Evolutionary conservation across 23 red algal species (phyloP).

Genomic region (Gracilaria caudata): DNA sequence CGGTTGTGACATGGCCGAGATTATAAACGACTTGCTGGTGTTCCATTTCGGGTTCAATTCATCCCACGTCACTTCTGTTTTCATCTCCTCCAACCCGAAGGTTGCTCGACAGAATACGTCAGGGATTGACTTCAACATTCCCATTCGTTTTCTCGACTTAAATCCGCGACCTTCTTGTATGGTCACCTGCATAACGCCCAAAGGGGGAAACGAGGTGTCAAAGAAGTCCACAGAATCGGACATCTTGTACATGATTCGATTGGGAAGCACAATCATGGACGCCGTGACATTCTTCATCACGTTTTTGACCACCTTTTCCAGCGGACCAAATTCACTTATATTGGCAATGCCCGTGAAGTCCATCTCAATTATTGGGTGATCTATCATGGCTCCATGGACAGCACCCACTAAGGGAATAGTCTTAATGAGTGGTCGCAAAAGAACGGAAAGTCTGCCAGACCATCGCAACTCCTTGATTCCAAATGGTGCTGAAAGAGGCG

Average conservation of each 20-base stretch:
- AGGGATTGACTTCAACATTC: constrained; percentile 49
- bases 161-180: constrained; percentile 62
- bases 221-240: constrained; percentile 66
- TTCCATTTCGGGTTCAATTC: constrained; percentile 48
- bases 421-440: constrained; percentile 56
- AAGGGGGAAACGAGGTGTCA: constrained; percentile 44
- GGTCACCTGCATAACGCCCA: constrained; percentile 44
- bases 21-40: constrained; percentile 41
- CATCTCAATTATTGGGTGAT: constrained; percentile 64
- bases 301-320: constrained; percentile 58
- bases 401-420: constrained; percentile 63
- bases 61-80: constrained; percentile 54
- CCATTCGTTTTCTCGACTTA: constrained; percentile 32
- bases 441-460: constrained; percentile 54
- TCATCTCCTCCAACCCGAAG: constrained; percentile 72
- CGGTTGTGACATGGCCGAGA: constrained; percentile 54
- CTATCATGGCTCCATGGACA: constrained; percentile 63
- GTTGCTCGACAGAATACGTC: constrained; percentile 67
- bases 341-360: constrained; percentile 67
- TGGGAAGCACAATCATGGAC: constrained; percentile 66
- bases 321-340: constrained; percentile 57
- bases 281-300: constrained; percentile 69
- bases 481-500: constrained; percentile 52
- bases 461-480: constrained; percentile 71
- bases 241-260: constrained; percentile 63